phyloP scores from a whole-genome alignment of 169 alveolate species.

The Plasmodium gonderi region DNA sequence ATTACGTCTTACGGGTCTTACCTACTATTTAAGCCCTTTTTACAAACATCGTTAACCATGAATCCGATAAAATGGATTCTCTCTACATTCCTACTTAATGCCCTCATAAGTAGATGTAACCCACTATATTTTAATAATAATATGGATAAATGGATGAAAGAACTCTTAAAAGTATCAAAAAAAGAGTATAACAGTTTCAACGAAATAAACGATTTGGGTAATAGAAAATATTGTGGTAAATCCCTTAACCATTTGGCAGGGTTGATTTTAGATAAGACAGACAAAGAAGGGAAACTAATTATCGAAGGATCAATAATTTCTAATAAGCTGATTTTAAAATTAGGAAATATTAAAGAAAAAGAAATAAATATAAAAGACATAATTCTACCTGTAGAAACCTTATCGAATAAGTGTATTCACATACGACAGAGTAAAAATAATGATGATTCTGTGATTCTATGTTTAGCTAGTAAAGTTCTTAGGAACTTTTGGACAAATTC shows the following conservation, averaged over 20 bases:
- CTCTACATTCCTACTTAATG: not conserved
- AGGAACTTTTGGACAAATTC: slow-evolving; percentile 68
- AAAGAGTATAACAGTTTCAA: slow-evolving; percentile 37
- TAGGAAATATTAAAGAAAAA: slow-evolving; percentile 73
- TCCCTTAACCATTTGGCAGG: slow-evolving; percentile 72
- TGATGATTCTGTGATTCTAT: slow-evolving; percentile 42
- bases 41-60: not conserved
- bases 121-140: slow-evolving; percentile 47
- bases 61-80: slow-evolving; percentile 6
- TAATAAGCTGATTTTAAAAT: slow-evolving; percentile 36
- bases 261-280: slow-evolving; percentile 55
- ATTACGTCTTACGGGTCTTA: not conserved
- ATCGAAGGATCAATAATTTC: slow-evolving; percentile 70
- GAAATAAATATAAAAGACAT: slow-evolving; percentile 78
- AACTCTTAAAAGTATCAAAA: slow-evolving; percentile 46
- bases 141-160: slow-evolving; percentile 62
- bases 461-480: slow-evolving; percentile 62
- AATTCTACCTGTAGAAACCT: slow-evolving; percentile 82
- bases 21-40: not conserved
- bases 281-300: slow-evolving; percentile 65
- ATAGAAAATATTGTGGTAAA: slow-evolving; percentile 65
- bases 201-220: slow-evolving; percentile 20
- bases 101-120: not conserved
- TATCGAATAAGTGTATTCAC: slow-evolving; percentile 81
- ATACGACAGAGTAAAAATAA: slow-evolving; percentile 67